Conservation (phyloP, 345 rosid species). For the Brassica incana region DNA sequence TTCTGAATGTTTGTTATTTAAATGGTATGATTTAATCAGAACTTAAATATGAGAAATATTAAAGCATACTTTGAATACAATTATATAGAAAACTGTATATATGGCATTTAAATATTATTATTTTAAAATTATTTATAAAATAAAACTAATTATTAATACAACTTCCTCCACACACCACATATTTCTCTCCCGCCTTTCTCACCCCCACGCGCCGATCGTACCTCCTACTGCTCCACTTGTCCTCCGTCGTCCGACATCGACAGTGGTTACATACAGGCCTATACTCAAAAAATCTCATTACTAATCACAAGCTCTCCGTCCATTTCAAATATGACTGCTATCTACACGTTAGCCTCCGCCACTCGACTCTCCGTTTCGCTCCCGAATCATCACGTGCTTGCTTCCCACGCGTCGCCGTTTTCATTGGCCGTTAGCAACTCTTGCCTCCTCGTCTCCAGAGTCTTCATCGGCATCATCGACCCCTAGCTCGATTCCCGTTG, state of each 20-base stretch:
- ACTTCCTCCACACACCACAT: slow-evolving; percentile 32
- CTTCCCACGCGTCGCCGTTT: slow-evolving; percentile 35
- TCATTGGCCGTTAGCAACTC: slow-evolving; percentile 40
- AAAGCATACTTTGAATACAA: too few species aligned
- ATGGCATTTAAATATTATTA: too few species aligned
- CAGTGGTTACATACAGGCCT: not conserved
- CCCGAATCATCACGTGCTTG: slow-evolving; percentile 15
- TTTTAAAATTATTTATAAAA: too few species aligned
- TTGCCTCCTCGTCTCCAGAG: slow-evolving; percentile 51
- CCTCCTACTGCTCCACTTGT: not conserved
- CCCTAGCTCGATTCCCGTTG: slow-evolving; percentile 18
- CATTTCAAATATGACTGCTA: slow-evolving; percentile 51
- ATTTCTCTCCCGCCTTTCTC: slow-evolving; percentile 39
- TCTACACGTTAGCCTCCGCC: slow-evolving; percentile 44
- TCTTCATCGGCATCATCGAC: slow-evolving; percentile 40
- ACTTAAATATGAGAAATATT: too few species aligned
- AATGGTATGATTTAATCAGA: too few species aligned
- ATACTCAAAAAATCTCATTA: not conserved
- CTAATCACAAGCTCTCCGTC: not conserved
- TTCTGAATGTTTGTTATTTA: too few species aligned
- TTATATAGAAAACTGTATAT: too few species aligned
- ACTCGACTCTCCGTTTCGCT: slow-evolving; percentile 45
- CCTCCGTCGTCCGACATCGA: not conserved
- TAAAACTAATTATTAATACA: not conserved
- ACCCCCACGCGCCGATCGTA: slow-evolving; percentile 19